A percentile compares a stretch with the other conserved stretches of the same genome.
Evolutionary conservation across 345 rosid species (phyloP).

Genomic region (Geranium rotundifolium): DNA sequence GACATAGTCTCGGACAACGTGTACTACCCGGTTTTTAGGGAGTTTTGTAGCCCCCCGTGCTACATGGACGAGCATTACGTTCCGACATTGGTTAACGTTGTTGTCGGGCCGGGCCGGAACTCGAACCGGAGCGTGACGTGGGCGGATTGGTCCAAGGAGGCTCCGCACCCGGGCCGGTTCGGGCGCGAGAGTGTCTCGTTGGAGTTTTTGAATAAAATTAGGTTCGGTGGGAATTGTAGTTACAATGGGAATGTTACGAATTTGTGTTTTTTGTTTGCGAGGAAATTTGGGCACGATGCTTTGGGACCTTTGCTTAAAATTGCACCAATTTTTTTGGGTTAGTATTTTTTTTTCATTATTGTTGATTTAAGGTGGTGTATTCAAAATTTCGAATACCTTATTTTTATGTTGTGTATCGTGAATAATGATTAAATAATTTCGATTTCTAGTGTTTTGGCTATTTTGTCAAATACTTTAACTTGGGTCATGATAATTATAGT

Average conservation of each 20-base stretch:
- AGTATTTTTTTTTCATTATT: constrained; percentile 36
- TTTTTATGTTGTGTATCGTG: too few relatives aligned
- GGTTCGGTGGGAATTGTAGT: constrained; percentile 29
- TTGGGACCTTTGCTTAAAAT: constrained; percentile 46
- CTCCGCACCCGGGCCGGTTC: constrained; percentile 53
- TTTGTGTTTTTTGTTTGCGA: constrained; percentile 45
- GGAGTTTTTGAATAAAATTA: constrained; percentile 38
- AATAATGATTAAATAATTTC: too few relatives aligned
- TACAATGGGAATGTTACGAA: constrained; percentile 31
- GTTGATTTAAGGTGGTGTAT: too few relatives aligned
- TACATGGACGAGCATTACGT: constrained; percentile 65
- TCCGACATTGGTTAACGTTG: constrained; percentile 45
- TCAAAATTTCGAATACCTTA: too few relatives aligned
- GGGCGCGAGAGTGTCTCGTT: constrained; percentile 32
- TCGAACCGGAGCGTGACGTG: constrained; percentile 52
- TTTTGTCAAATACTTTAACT: too few relatives aligned
- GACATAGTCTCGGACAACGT: constrained; percentile 30
- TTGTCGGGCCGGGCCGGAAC: constrained; percentile 19
- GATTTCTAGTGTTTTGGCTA: too few relatives aligned
- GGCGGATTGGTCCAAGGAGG: constrained; percentile 59
- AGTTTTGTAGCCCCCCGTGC: constrained; percentile 43
- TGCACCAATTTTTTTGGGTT: constrained; percentile 32
- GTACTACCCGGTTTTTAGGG: constrained; percentile 31
- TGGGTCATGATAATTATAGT: too few relatives aligned
- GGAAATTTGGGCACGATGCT: constrained; percentile 43